Conservation (phyloP, 805 yeast species). For the Candida peoriensis region DNA sequence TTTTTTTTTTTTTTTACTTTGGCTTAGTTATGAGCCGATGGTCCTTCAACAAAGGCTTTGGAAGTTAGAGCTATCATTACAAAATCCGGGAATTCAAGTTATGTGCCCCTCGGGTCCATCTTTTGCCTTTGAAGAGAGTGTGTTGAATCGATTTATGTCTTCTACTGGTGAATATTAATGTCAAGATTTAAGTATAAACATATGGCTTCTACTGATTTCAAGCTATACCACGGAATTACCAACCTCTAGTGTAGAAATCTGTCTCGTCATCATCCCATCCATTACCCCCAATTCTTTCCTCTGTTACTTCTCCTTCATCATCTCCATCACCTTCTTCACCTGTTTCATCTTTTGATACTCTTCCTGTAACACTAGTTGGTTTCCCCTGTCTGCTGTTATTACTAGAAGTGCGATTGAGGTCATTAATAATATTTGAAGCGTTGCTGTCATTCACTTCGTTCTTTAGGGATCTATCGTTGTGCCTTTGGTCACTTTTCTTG, state of each 20-base stretch:
- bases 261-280: constrained; percentile 21
- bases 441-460: not conserved
- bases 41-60: too few relatives aligned
- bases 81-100: too few relatives aligned
- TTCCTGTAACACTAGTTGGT: not conserved
- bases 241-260: constrained; percentile 24
- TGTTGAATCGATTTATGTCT: too few relatives aligned
- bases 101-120: too few relatives aligned
- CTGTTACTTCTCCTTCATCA: constrained; percentile 3
- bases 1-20: too few relatives aligned
- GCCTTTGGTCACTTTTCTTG: not conserved
- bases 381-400: not conserved
- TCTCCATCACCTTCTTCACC: not conserved
- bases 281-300: constrained; percentile 10
- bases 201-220: too few relatives aligned
- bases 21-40: too few relatives aligned
- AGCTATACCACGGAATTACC: constrained; percentile 11
- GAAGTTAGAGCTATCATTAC: too few relatives aligned
- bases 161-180: too few relatives aligned
- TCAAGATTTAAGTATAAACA: too few relatives aligned
- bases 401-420: not conserved
- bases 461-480: not conserved
- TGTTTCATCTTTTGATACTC: not conserved
- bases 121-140: too few relatives aligned
- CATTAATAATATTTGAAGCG: not conserved